Conservation (phyloP, 2,329 filamentous ascomycete genomes). For the Penicillium sclerotigenum region DNA sequence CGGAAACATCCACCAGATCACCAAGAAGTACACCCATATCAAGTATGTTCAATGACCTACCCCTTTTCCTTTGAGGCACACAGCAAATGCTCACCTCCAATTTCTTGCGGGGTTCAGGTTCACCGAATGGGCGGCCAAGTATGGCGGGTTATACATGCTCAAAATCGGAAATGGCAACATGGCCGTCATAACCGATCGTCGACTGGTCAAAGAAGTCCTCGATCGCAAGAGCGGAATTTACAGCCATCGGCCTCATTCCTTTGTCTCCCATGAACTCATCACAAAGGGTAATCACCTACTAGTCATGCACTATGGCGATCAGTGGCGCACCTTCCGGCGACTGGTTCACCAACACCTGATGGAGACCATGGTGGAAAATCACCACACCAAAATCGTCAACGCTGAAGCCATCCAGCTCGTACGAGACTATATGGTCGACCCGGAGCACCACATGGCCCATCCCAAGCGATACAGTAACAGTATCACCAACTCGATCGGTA, state of each 20-base stretch:
- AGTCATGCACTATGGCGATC: constrained; percentile 18
- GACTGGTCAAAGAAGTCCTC: constrained; percentile 43
- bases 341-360: constrained; percentile 48
- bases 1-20: background rate
- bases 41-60: background rate
- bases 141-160: constrained; percentile 22
- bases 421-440: constrained; percentile 42
- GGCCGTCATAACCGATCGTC: constrained; percentile 43
- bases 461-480: constrained; percentile 51
- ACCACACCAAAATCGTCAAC: constrained; percentile 37
- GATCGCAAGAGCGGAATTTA: constrained; percentile 48
- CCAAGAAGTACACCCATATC: background rate
- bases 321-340: constrained; percentile 48
- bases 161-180: constrained; percentile 44
- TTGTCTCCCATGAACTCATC: constrained; percentile 7
- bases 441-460: constrained; percentile 47
- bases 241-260: constrained; percentile 43
- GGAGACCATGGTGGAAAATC: constrained; percentile 30
- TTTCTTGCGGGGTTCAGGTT: background rate
- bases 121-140: background rate
- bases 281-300: background rate
- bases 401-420: constrained; percentile 52
- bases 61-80: background rate
- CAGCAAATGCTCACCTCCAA: background rate
- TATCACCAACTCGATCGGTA: constrained; percentile 36